phyloP scores from a whole-genome alignment of 78 protist genomes.

The Bodo saltans region DNA sequence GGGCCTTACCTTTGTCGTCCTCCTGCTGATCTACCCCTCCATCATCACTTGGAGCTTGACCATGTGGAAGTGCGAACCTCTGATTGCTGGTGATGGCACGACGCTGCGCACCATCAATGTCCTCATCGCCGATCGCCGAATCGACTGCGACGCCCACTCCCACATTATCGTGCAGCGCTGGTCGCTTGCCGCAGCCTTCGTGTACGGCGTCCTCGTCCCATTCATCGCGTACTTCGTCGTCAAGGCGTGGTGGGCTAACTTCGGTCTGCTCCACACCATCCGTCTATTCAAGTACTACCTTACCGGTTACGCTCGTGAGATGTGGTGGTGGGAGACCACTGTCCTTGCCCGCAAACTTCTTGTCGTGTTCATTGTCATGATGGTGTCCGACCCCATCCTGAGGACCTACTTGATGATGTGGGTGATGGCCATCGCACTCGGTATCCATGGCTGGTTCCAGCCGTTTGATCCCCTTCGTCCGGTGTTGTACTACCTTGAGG shows the following conservation, averaged over 20 bases:
- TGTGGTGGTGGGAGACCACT: constrained; percentile 23
- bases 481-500: constrained; percentile 6
- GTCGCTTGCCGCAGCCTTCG: not conserved
- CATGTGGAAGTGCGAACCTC: not conserved
- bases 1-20: not conserved
- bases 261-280: not conserved
- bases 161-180: not conserved
- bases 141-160: not conserved
- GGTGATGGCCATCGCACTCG: constrained; percentile 17
- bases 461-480: constrained; percentile 1
- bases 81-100: not conserved
- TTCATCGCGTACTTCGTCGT: not conserved
- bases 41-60: not conserved
- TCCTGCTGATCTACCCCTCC: not conserved
- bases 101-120: not conserved
- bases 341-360: not conserved
- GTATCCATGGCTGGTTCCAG: constrained; percentile 2
- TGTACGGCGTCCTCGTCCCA: constrained; percentile 5
- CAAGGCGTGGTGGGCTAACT: not conserved
- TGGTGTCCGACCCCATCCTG: not conserved
- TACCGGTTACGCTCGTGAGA: not conserved
- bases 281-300: not conserved
- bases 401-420: constrained; percentile 18
- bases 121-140: not conserved
- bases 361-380: constrained; percentile 9